Conservation (phyloP, 169 alveolate genomes). For the Eimeria necatrix region DNA sequence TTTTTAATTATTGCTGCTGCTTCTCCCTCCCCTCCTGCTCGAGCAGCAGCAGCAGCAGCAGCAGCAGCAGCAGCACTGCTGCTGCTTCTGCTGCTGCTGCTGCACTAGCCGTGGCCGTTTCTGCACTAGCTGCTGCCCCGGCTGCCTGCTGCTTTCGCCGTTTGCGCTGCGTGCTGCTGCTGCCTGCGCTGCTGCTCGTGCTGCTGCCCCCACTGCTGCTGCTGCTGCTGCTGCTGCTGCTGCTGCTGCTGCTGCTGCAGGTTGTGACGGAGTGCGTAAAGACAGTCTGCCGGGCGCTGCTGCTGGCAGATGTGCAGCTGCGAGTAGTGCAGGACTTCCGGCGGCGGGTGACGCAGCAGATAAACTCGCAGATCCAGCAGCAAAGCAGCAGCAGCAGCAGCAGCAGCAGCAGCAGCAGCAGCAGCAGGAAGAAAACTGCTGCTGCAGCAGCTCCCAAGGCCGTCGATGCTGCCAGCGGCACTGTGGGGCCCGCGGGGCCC, state of each 20-base stretch:
- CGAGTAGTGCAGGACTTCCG: slow-evolving; percentile 91
- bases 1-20: not conserved
- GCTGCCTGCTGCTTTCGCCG: not conserved
- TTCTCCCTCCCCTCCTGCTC: not conserved
- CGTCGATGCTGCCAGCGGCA: slow-evolving; percentile 48
- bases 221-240: slow-evolving; percentile 29
- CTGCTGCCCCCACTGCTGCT: slow-evolving; percentile 43
- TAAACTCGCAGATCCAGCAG: slow-evolving; percentile 22
- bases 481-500: not conserved
- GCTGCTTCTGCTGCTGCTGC: slow-evolving; percentile 2
- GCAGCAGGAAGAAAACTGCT: not conserved
- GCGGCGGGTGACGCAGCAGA: slow-evolving; percentile 86
- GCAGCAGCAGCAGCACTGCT: not conserved
- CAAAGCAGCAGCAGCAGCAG: slow-evolving; percentile 33
- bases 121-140: not conserved
- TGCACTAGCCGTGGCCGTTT: slow-evolving; percentile 15
- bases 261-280: slow-evolving; percentile 89
- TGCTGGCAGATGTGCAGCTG: slow-evolving; percentile 96
- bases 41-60: not conserved
- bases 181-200: not conserved
- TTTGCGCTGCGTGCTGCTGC: not conserved
- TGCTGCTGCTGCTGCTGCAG: slow-evolving; percentile 71
- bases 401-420: not conserved
- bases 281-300: slow-evolving; percentile 94
- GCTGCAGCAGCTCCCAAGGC: not conserved